A percentile compares a stretch with the other conserved stretches of the same genome.
phyloP scores from a whole-genome alignment of 208 protist genomes.

The Trypanosoma boissoni region DNA sequence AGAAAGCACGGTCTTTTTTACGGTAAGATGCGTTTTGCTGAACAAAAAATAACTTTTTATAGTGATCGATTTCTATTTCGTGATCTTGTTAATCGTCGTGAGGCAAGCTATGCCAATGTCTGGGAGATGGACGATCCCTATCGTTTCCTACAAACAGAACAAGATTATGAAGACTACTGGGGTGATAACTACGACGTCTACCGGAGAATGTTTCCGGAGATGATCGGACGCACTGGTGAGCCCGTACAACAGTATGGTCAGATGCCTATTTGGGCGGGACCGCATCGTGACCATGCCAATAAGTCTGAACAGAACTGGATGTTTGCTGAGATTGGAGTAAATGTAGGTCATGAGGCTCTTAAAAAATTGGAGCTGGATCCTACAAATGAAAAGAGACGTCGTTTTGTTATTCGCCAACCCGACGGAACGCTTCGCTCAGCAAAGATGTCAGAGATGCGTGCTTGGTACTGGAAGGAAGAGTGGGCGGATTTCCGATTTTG shows the following conservation, averaged over 20 bases:
- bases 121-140: slow-evolving; percentile 95
- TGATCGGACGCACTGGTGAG: slow-evolving; percentile 89
- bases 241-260: slow-evolving; percentile 93
- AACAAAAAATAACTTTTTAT: slow-evolving; percentile 94
- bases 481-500: slow-evolving; percentile 94
- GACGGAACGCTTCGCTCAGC: slow-evolving; percentile 92
- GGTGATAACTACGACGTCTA: slow-evolving; percentile 95
- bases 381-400: slow-evolving; percentile 91
- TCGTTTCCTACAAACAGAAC: slow-evolving; percentile 92
- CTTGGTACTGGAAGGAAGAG: slow-evolving; percentile 95
- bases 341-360: slow-evolving; percentile 90
- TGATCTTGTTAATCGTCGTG: slow-evolving; percentile 90
- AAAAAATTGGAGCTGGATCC: slow-evolving; percentile 93
- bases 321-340: slow-evolving; percentile 94
- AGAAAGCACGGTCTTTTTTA: slow-evolving; percentile 91
- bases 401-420: slow-evolving; percentile 91
- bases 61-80: slow-evolving; percentile 93
- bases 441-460: slow-evolving; percentile 95
- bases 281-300: slow-evolving; percentile 89
- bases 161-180: slow-evolving; percentile 94
- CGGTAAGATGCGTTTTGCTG: slow-evolving; percentile 90
- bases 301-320: slow-evolving; percentile 94
- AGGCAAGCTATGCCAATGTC: slow-evolving; percentile 93
- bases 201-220: slow-evolving; percentile 92
- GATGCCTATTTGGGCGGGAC: slow-evolving; percentile 90